These are phyloP conservation scores for Effrenium voratum DNA, from an alignment of 73 alveolate species.

Conservation along the genomic window DNA sequence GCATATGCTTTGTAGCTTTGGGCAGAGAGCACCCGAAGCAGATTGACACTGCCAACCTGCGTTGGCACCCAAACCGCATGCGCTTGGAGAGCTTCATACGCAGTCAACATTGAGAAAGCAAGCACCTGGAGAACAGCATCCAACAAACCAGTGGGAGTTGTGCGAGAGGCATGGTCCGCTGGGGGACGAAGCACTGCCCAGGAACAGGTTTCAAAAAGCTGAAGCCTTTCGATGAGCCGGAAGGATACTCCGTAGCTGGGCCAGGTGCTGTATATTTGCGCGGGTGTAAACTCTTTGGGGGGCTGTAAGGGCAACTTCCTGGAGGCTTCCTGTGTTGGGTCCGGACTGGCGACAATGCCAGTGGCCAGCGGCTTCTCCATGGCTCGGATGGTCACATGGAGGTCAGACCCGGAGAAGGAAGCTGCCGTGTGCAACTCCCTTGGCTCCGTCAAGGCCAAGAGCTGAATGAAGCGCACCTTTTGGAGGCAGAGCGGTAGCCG, in stretches of 20 bases:
- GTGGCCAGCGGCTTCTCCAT: not conserved
- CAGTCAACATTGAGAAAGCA: not conserved
- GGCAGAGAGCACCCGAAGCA: not conserved
- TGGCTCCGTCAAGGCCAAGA: too few relatives aligned
- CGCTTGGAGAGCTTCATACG: not conserved
- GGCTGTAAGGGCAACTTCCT: not conserved
- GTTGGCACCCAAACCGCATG: not conserved
- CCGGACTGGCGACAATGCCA: not conserved
- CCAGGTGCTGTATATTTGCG: not conserved
- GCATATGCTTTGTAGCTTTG: not conserved
- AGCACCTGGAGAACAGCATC: conserved; percentile 52
- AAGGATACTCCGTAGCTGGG: not conserved
- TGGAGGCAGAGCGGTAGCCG: not conserved
- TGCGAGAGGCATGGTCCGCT: not conserved
- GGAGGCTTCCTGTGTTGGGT: not conserved
- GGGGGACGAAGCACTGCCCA: not conserved
- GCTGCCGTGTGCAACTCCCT: too few relatives aligned
- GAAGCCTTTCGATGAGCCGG: not conserved
- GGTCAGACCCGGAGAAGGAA: not conserved
- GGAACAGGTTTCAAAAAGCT: not conserved
- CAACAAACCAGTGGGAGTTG: conserved; percentile 10
- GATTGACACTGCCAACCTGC: not conserved
- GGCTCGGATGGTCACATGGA: not conserved
- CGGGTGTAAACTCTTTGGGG: not conserved
- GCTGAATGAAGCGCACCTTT: not conserved